phyloP scores from a whole-genome alignment of 768 basidiomycete genomes.

The Lentinula edodes region DNA sequence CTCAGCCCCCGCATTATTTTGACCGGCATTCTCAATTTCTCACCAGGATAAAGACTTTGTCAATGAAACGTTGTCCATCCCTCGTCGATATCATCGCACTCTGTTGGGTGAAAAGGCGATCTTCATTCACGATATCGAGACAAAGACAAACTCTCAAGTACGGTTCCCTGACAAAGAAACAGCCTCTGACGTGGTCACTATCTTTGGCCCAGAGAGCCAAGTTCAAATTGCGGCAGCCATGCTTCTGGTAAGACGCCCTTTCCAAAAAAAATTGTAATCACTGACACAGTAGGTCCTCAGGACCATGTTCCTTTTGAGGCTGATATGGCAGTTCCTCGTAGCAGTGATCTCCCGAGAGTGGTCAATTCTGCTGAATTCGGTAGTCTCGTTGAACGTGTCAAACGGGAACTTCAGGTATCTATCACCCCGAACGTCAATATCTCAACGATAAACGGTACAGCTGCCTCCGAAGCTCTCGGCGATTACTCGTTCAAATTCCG shows the following conservation, averaged over 20 bases:
- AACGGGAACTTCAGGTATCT: constrained; percentile 90
- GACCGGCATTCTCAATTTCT: not conserved
- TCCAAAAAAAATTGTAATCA: not conserved
- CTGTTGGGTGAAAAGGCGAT: constrained; percentile 94
- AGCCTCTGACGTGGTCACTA: constrained; percentile 92
- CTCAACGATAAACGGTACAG: constrained; percentile 39
- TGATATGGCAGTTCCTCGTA: constrained; percentile 86
- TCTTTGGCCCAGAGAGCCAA: constrained; percentile 95
- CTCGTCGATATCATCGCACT: constrained; percentile 91
- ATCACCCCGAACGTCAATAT: constrained; percentile 78
- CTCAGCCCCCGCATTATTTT: not conserved
- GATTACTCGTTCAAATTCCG: constrained; percentile 94
- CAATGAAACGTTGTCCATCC: constrained; percentile 89
- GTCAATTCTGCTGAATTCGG: constrained; percentile 78
- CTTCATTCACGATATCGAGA: constrained; percentile 95
- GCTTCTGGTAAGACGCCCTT: constrained; percentile 67
- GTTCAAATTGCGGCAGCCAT: constrained; percentile 96
- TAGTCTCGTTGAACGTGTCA: constrained; percentile 83
- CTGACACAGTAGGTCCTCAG: constrained; percentile 29
- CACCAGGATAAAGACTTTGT: constrained; percentile 93
- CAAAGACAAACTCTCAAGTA: constrained; percentile 91
- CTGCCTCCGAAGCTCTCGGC: constrained; percentile 48
- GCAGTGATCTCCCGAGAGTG: constrained; percentile 70
- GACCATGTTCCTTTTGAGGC: constrained; percentile 97
- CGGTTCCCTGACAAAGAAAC: constrained; percentile 91